phyloP scores from a whole-genome alignment of 768 basidiomycete species.

The Lentinula raphanica region DNA sequence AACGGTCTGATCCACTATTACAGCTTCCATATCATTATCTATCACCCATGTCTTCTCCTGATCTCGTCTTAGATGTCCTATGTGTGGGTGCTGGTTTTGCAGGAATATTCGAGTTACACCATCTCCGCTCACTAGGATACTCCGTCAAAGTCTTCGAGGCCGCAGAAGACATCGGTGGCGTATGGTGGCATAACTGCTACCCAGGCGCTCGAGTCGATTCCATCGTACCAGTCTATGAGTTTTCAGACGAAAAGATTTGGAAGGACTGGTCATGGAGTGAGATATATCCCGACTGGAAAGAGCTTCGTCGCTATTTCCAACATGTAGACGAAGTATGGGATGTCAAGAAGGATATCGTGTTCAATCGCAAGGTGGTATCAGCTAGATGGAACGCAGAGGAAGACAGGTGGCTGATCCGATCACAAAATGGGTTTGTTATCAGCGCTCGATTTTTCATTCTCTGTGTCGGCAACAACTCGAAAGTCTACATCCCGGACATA shows the following conservation, averaged over 20 bases:
- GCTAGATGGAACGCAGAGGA: constrained; percentile 16
- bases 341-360: constrained; percentile 17
- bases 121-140: neutral
- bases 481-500: constrained; percentile 16
- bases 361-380: constrained; percentile 16
- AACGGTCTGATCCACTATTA: no score
- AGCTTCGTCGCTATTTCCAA: constrained; percentile 18
- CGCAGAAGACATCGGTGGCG: constrained; percentile 16
- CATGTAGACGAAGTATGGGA: constrained; percentile 21
- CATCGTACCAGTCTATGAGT: constrained; percentile 18
- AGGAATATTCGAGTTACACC: constrained; percentile 12
- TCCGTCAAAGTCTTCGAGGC: constrained; percentile 8
- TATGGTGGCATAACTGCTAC: constrained; percentile 21
- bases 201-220: constrained; percentile 23
- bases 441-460: constrained; percentile 16
- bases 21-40: no score
- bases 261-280: constrained; percentile 17
- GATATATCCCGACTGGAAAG: constrained; percentile 3
- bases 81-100: constrained; percentile 22
- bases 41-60: no score
- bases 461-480: constrained; percentile 20
- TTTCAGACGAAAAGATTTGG: constrained; percentile 20
- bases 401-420: constrained; percentile 18
- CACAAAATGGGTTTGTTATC: constrained; percentile 13
- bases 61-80: constrained; percentile 13